These are phyloP conservation scores for Davidsoniella virescens DNA, from an alignment of 2,329 filamentous ascomycete genomes.

Conservation along the genomic window DNA sequence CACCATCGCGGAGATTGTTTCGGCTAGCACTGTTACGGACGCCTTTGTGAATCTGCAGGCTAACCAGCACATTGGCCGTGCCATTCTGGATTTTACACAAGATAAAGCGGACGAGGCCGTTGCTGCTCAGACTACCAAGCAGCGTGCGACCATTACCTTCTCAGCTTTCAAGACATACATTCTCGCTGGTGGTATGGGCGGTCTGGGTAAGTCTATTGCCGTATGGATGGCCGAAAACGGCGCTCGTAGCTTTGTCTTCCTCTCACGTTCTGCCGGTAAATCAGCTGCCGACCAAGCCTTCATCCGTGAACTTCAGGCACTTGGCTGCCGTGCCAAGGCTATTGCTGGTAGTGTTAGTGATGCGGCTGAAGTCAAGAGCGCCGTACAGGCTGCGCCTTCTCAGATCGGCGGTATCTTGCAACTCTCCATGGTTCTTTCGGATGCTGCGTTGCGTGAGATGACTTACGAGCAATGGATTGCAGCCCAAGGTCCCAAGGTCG, in stretches of 20 bases:
- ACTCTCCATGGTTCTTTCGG: constrained; percentile 21
- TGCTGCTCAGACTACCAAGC: constrained; percentile 13
- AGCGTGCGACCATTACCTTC: too few species aligned
- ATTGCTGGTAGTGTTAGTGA: constrained; percentile 14
- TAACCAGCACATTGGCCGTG: constrained; percentile 17
- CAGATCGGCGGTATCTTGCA: constrained; percentile 18
- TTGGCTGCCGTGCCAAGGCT: constrained; percentile 12
- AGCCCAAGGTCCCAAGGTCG: constrained; percentile 21
- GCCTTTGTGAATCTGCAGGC: too few species aligned
- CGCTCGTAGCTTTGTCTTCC: constrained; percentile 19
- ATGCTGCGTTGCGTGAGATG: constrained; percentile 20
- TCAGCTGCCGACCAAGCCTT: constrained; percentile 14
- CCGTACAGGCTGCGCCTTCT: constrained; percentile 13
- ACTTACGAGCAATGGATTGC: constrained; percentile 15
- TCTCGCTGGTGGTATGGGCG: constrained; percentile 16
- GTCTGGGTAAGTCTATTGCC: constrained; percentile 15
- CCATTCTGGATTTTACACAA: constrained; percentile 17
- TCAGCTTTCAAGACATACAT: constrained; percentile 13
- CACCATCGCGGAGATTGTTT: too few species aligned
- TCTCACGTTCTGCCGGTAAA: constrained; percentile 17
- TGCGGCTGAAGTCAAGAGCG: constrained; percentile 6
- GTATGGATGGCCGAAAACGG: constrained; percentile 14
- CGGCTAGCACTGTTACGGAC: too few species aligned
- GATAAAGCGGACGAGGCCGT: not conserved
- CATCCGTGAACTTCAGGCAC: constrained; percentile 11